Evolutionary conservation across 106 monocot species (phyloP).

Genomic region (Dendrobium chrysotoxum): DNA sequence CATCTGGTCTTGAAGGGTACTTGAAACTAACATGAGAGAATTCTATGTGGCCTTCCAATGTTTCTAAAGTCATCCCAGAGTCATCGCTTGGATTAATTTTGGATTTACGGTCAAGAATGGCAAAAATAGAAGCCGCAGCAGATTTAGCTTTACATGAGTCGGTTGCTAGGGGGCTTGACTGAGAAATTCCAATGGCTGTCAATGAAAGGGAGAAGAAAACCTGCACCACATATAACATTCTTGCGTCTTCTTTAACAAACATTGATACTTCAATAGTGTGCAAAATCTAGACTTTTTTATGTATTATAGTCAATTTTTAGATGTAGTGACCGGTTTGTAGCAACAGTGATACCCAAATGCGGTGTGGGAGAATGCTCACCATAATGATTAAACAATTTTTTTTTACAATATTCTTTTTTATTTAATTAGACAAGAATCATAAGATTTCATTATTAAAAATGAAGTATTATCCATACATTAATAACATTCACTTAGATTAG

Average conservation of each 20-base stretch:
- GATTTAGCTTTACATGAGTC: conserved; percentile 52
- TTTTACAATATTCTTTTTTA: no score
- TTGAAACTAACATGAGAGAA: conserved; percentile 46
- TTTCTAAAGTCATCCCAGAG: conserved; percentile 26
- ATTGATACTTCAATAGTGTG: no score
- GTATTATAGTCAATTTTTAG: no score
- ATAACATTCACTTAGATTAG: no score
- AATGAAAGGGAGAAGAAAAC: conserved; percentile 41
- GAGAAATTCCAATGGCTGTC: conserved; percentile 39
- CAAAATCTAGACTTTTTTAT: no score
- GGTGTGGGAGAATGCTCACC: no score
- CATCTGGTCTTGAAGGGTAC: conserved; percentile 46
- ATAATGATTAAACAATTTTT: no score
- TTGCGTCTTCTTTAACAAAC: background rate
- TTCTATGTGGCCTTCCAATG: conserved; percentile 34
- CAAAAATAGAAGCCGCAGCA: conserved; percentile 46
- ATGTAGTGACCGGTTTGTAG: no score
- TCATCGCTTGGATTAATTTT: conserved; percentile 30
- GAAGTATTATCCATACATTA: no score
- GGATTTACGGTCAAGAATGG: conserved; percentile 43
- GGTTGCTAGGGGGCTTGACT: conserved; percentile 37
- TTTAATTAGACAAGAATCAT: background rate
- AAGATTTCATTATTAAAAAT: no score
- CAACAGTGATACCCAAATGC: no score
- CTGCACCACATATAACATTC: conserved; percentile 13